Evolutionary conservation across 2,329 filamentous ascomycete genomes (phyloP), one percentile per base, ranked within the genome.

Genomic region (Aureobasidium sp.): DNA sequence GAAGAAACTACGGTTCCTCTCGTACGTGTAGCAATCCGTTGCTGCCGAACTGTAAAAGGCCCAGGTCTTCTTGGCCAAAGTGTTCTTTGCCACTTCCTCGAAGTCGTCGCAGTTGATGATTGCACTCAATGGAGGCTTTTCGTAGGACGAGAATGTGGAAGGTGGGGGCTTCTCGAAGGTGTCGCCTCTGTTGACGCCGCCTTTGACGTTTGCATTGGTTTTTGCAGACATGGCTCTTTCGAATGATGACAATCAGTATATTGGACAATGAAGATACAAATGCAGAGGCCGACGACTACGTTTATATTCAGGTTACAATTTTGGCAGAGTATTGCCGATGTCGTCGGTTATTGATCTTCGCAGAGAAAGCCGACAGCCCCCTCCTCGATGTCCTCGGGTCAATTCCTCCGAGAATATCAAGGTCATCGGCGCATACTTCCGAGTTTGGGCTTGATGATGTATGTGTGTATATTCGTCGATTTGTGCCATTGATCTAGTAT

Each of bases 11-110:
- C 68, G 70, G 64, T 80, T 81, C 29, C 74, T 70, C 26, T 73
- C 72, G 56, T 75, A 73, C n/a, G 79, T 81, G 37, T 77, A 70
- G 57, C 79, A 77, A 46, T 81, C 77, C 1, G 80, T 82, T 0
- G 79, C 79, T 1, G 78, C 80, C 0, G 77, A 78, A 15, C 73
- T 74, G 65, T 80, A 80, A 60, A 75, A 77, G 0, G 74, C 75
- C 74, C 74, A 76, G 27, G 74, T 70, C 47, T 74, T 72, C 13
- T 70, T 68, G 1, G 69, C 68, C 56, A 77, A 66, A 63, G 62
- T 63, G 23, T 68, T 68, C 13, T 68, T 66, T 3, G 77, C 76
- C 6, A 74, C 71, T 3, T 67, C 62, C 60, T 78, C 73, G 64
- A 79, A 78, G 65, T 78, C 77, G 68, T 79, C 71, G 13, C 76